Conservation (phyloP, 116 monocot species). For the Dioscorea cayenensis region DNA sequence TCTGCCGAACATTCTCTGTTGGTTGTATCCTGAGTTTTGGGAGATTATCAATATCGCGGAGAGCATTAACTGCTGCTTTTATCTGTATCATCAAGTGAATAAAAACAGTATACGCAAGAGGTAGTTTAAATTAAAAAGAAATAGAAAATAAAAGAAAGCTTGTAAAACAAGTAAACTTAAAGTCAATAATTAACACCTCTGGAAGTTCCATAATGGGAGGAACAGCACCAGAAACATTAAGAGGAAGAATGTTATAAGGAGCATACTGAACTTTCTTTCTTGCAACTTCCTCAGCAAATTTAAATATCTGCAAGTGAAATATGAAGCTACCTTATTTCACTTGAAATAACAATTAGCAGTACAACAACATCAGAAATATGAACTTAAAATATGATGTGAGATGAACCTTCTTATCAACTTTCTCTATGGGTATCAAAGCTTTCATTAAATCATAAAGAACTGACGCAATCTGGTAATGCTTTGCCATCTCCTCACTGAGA, state of each 20-base stretch:
- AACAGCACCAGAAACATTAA: slow-evolving; percentile 48
- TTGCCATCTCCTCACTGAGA: slow-evolving; percentile 88
- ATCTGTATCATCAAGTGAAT: slow-evolving; percentile 37
- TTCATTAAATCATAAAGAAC: slow-evolving; percentile 87
- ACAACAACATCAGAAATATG: background rate
- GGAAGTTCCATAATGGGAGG: slow-evolving; percentile 78
- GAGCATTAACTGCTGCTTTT: slow-evolving; percentile 69
- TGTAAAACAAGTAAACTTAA: background rate
- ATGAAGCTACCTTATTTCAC: slow-evolving; percentile 1
- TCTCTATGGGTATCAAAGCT: slow-evolving; percentile 62
- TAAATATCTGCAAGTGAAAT: slow-evolving; percentile 44
- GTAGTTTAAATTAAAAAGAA: background rate
- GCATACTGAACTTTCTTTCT: slow-evolving; percentile 76
- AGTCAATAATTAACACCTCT: slow-evolving; percentile 32
- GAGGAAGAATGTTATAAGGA: slow-evolving; percentile 91
- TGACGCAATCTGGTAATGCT: slow-evolving; percentile 86
- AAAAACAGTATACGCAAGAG: background rate
- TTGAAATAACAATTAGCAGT: background rate
- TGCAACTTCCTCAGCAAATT: slow-evolving; percentile 79
- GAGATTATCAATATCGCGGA: slow-evolving; percentile 49
- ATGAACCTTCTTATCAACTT: slow-evolving; percentile 64
- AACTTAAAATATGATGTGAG: background rate
- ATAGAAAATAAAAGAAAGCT: background rate
- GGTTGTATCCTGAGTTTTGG: slow-evolving; percentile 46
- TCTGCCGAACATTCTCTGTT: slow-evolving; percentile 5